Conservation (phyloP, 768 basidiomycete genomes). For the Leccinum boreale region DNA sequence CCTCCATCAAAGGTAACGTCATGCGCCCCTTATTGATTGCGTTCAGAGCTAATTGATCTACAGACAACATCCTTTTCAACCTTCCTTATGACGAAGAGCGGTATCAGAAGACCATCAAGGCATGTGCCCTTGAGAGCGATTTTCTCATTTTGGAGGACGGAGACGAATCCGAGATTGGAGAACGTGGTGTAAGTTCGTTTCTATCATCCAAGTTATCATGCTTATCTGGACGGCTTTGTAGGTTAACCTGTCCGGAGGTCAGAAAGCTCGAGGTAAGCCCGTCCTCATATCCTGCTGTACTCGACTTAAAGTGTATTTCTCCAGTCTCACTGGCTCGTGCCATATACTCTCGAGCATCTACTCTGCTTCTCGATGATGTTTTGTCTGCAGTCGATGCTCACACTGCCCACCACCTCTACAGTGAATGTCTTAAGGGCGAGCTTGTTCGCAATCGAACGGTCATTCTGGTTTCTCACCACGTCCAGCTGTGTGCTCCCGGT, state of each 20-base stretch:
- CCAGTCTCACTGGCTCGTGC: conserved; percentile 77
- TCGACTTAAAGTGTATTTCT: background rate
- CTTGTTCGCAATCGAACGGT: conserved; percentile 77
- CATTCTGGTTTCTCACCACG: conserved; percentile 91
- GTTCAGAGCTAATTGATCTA: conserved; percentile 28
- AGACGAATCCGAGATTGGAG: conserved; percentile 84
- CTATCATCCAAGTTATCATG: background rate
- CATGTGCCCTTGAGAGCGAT: conserved; percentile 69
- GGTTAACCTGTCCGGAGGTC: conserved; percentile 47
- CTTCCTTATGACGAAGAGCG: conserved; percentile 70
- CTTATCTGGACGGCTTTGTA: conserved; percentile 5
- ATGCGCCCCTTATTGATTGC: conserved; percentile 26
- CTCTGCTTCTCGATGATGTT: conserved; percentile 84
- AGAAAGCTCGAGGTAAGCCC: conserved; percentile 60
- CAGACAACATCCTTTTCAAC: conserved; percentile 77
- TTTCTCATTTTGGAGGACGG: conserved; percentile 84
- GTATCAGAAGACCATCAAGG: conserved; percentile 76
- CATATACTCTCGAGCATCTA: conserved; percentile 83
- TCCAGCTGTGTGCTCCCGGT: conserved; percentile 79
- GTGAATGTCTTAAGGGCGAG: conserved; percentile 76
- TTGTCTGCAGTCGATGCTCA: conserved; percentile 74
- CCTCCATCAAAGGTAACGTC: conserved; percentile 39
- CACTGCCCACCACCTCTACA: conserved; percentile 79
- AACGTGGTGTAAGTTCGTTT: conserved; percentile 59
- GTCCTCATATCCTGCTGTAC: background rate